Evolutionary conservation across 202 grass and related monocot species (phyloP).

Genomic region (Sporobolus alterniflorus): DNA sequence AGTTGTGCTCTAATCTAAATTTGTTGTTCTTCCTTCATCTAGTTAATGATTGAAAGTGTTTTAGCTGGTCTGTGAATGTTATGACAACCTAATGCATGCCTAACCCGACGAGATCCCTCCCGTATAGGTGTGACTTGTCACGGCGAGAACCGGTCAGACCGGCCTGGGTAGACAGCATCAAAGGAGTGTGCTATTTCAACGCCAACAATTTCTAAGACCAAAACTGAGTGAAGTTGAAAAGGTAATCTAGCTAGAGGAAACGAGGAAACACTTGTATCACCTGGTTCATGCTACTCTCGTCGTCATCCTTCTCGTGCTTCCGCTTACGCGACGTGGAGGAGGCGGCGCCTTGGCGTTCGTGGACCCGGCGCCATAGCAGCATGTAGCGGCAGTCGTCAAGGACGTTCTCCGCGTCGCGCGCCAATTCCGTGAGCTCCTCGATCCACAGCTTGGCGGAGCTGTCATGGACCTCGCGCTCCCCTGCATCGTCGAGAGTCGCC

Average conservation of each 20-base stretch:
- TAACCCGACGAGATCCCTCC: no score
- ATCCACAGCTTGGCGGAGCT: constrained; percentile 39
- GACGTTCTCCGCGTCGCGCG: constrained; percentile 43
- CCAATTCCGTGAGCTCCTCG: constrained; percentile 27
- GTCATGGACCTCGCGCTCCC: constrained; percentile 24
- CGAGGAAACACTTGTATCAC: background rate
- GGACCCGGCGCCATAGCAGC: background rate
- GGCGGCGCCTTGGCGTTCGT: background rate
- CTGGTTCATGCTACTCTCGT: background rate
- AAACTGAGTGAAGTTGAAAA: no score
- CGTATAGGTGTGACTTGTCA: no score
- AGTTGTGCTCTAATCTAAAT: no score
- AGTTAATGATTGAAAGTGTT: no score
- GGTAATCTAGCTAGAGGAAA: background rate
- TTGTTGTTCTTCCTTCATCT: no score
- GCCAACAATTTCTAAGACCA: no score
- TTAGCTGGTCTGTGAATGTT: no score
- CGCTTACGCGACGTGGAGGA: background rate
- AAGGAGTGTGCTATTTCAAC: no score
- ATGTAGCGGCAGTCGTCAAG: constrained; percentile 25
- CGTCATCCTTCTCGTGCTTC: background rate
- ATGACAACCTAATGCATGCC: no score
- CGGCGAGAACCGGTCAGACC: no score
- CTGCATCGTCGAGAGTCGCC: constrained; percentile 26
- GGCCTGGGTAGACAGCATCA: no score